Base-by-base conservation (phyloP, 2,329 filamentous ascomycete species). In the Phialophora verrucosa region DNA sequence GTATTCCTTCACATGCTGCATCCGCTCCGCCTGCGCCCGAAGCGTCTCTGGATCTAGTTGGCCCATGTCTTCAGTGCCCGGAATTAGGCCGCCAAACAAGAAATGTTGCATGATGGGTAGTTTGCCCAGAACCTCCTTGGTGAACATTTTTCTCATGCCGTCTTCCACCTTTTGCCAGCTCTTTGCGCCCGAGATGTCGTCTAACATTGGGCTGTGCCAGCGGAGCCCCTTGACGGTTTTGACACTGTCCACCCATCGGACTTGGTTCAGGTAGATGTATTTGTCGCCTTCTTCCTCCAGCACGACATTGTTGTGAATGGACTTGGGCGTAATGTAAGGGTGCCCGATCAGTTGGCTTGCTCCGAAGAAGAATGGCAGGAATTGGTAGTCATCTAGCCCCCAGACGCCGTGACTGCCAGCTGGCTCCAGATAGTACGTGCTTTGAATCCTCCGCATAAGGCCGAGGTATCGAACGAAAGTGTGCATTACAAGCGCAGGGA, bases 101-200 rank as follows among this genome's bases (percentile, higher is more conserved):
- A 99, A 99, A 78, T 99, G 96, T 80, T 99, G 95, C 93, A 98
- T 98, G 51, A 99, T 94, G 0, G 95, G 95, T 63, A 99, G 78
- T 79, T 99, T 99, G 35, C 91, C 89, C 59, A 99, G 79, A 0
- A 99, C 94, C 78, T 99, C 95, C 49, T 90, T 91, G 59, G 94
- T 85, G 75, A 98, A 98, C 96, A 99, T 99, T 72, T 92, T 91
- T 67, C 91, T 87, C 96, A 99, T 98, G 6, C 95, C 95, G 29
- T 85, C 90, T 77, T 98, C 93, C 58, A 99, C 91, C 83, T 99
- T 99, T 70, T 79, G 82, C 95, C 95, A 99, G 47, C 85, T 91
- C 77, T 92, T 93, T 17, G 94, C 91, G 1, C 92, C 89, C 3
- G 91, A 95, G 70, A 99, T 99, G 77, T 99, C 95, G 76, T 99